Percentiles rank a stretch among this genome's conserved stretches.
Conservation (phyloP, 352 stramenopile genomes). For the Lagenidium sp. region DNA sequence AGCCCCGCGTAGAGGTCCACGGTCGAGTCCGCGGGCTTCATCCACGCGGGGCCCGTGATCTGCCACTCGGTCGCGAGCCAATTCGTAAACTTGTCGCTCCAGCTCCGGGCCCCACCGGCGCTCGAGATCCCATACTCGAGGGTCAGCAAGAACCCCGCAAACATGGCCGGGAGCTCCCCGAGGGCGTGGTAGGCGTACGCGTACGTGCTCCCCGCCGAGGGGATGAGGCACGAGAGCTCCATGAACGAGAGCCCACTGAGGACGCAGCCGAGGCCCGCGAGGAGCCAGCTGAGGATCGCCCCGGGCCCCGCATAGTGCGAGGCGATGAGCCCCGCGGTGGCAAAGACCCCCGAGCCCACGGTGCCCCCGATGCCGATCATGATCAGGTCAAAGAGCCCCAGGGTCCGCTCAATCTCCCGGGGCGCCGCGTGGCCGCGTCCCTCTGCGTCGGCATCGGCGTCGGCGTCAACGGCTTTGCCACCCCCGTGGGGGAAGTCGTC, state of each 20-base stretch:
- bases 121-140: constrained; percentile 92
- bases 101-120: constrained; percentile 86
- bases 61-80: constrained; percentile 57
- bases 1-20: constrained; percentile 71
- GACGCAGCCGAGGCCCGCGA: constrained; percentile 73
- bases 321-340: constrained; percentile 64
- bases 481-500: constrained; percentile 4
- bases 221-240: constrained; percentile 84
- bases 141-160: constrained; percentile 85
- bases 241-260: constrained; percentile 87
- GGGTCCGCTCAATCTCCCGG: constrained; percentile 38
- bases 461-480: constrained; percentile 7
- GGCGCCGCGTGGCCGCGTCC: not conserved
- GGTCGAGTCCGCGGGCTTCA: constrained; percentile 52
- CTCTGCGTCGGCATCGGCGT: not conserved
- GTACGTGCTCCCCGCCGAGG: constrained; percentile 88
- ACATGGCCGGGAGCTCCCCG: constrained; percentile 88
- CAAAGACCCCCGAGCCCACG: constrained; percentile 92
- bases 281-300: constrained; percentile 76
- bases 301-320: constrained; percentile 59
- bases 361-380: constrained; percentile 92
- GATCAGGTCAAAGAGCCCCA: constrained; percentile 89
- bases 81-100: constrained; percentile 91
- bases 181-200: constrained; percentile 91
- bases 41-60: constrained; percentile 34